phyloP scores from a whole-genome alignment of 345 rosid species.

The Arabidopsis arenosa region DNA sequence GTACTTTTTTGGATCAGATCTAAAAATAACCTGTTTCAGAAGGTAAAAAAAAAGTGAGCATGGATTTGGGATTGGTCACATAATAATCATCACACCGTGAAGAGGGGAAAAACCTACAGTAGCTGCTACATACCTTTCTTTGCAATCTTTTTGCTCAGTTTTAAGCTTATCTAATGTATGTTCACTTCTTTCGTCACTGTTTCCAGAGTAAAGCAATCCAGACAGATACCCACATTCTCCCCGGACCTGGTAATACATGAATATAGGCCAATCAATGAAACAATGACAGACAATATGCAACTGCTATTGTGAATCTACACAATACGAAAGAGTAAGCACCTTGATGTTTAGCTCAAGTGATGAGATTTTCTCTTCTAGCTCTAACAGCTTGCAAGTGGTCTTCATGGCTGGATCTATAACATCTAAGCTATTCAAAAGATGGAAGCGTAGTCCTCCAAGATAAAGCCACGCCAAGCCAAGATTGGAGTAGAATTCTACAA shows the following conservation, averaged over 20 bases:
- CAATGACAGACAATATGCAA: slow-evolving; percentile 10
- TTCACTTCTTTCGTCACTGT: slow-evolving; percentile 52
- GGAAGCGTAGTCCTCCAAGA: slow-evolving; percentile 77
- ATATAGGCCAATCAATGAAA: slow-evolving; percentile 11
- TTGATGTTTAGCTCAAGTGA: slow-evolving; percentile 72
- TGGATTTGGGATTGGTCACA: slow-evolving; percentile 6
- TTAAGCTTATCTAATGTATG: slow-evolving; percentile 56
- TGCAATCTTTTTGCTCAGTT: slow-evolving; percentile 56
- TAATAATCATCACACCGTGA: slow-evolving; percentile 3
- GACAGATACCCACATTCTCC: slow-evolving; percentile 74
- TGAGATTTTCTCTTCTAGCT: slow-evolving; percentile 60
- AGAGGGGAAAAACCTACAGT: slow-evolving; percentile 3
- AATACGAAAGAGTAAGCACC: slow-evolving; percentile 51
- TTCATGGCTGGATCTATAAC: slow-evolving; percentile 83
- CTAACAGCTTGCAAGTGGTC: slow-evolving; percentile 63
- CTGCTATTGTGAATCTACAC: slow-evolving; percentile 23
- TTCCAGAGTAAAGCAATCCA: slow-evolving; percentile 60
- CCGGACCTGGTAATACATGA: slow-evolving; percentile 62
- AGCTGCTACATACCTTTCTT: slow-evolving; percentile 62
- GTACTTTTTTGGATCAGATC: slow-evolving; percentile 69
- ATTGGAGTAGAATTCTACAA: slow-evolving; percentile 53
- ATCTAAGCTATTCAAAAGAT: slow-evolving; percentile 68
- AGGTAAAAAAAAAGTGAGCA: slow-evolving; percentile 31
- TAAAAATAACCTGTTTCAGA: slow-evolving; percentile 72
- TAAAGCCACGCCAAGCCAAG: slow-evolving; percentile 76